These are phyloP conservation scores for Trichoderma polysporum DNA, from an alignment of 2,329 filamentous ascomycete species.

Conservation along the genomic window DNA sequence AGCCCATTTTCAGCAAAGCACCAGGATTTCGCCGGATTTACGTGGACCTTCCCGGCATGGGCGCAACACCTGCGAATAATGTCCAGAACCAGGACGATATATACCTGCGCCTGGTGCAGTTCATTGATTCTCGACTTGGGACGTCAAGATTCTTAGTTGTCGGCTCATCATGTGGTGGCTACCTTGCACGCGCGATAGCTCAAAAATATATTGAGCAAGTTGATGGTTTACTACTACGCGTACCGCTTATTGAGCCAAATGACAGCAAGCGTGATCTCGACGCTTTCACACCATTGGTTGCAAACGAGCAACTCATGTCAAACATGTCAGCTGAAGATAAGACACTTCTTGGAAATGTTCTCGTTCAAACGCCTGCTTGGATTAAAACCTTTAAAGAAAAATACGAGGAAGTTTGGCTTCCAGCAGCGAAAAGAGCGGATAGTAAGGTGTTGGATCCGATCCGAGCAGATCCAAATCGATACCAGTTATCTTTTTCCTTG, in stretches of 20 bases:
- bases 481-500: slow-evolving; percentile 12
- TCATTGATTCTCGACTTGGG: slow-evolving; percentile 16
- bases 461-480: slow-evolving; percentile 16
- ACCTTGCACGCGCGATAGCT: slow-evolving; percentile 21
- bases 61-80: slow-evolving; percentile 13
- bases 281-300: slow-evolving; percentile 10
- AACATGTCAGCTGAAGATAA: slow-evolving; percentile 6
- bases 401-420: background rate
- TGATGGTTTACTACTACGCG: slow-evolving; percentile 20
- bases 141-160: slow-evolving; percentile 14
- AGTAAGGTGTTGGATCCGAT: slow-evolving; percentile 1
- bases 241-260: slow-evolving; percentile 21
- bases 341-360: slow-evolving; percentile 15
- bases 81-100: slow-evolving; percentile 17
- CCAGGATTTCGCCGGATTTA: slow-evolving; percentile 20
- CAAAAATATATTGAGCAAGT: slow-evolving; percentile 16
- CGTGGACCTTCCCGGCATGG: slow-evolving; percentile 22
- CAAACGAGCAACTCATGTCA: slow-evolving; percentile 13
- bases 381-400: slow-evolving; percentile 14
- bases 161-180: slow-evolving; percentile 22
- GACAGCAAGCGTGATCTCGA: slow-evolving; percentile 19
- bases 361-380: slow-evolving; percentile 20
- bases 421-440: slow-evolving; percentile 2
- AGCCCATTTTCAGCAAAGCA: slow-evolving; percentile 20
- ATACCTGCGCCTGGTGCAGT: slow-evolving; percentile 3